phyloP scores from a whole-genome alignment of 2,329 filamentous ascomycete species.

The Ophiostoma sp. region DNA sequence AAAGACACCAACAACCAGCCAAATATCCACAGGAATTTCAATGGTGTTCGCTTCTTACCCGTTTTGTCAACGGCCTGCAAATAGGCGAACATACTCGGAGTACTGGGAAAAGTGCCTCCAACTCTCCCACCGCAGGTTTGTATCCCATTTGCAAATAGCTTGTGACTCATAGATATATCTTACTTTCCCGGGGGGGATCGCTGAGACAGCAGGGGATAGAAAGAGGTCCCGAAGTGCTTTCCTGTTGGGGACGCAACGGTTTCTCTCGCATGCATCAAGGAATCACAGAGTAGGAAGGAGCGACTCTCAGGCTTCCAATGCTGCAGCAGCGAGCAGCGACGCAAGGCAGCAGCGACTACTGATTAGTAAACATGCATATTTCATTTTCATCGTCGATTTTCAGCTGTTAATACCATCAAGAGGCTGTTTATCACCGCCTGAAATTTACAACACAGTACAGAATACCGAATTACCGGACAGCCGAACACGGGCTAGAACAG shows the following conservation, averaged over 20 bases:
- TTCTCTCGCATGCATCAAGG: neutral
- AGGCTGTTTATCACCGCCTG: neutral
- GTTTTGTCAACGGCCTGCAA: neutral
- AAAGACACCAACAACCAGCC: neutral
- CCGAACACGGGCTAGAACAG: conserved; percentile 16
- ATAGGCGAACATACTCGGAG: neutral
- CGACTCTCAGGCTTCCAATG: neutral
- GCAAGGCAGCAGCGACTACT: neutral
- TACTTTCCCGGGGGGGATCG: neutral
- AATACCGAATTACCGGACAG: conserved; percentile 11
- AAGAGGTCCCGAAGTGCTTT: neutral
- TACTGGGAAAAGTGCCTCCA: neutral
- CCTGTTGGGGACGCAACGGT: neutral
- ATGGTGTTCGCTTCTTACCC: neutral
- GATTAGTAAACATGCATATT: conserved; percentile 4
- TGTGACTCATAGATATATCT: conserved; percentile 1
- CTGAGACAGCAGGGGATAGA: neutral
- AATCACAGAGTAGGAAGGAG: neutral
- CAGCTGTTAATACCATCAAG: neutral
- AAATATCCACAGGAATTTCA: neutral
- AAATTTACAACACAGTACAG: neutral
- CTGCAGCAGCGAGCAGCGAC: neutral
- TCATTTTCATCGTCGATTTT: neutral
- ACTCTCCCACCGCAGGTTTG: neutral
- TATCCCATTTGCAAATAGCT: neutral